Conservation (phyloP, 495 filamentous ascomycete genomes). For the Penicillium macrosclerotiorum region DNA sequence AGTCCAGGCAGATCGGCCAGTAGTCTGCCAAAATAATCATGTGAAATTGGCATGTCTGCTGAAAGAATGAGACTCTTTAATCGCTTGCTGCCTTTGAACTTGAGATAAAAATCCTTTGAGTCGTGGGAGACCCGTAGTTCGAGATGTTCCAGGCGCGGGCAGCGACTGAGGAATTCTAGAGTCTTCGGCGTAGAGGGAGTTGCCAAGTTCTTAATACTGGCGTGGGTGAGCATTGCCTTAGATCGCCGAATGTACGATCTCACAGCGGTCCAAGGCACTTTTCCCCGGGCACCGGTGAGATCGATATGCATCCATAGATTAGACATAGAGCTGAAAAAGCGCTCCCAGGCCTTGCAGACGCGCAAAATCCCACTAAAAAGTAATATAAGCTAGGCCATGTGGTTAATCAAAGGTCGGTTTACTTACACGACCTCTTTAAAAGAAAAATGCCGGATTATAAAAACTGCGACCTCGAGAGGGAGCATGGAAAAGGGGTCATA, state of each 20-base stretch:
- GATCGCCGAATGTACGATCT: conserved; percentile 44
- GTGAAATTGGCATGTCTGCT: conserved; percentile 27
- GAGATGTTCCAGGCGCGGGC: conserved; percentile 36
- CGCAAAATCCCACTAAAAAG: conserved; percentile 41
- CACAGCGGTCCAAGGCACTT: conserved; percentile 39
- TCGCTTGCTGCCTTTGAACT: conserved; percentile 31
- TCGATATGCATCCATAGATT: conserved; percentile 53
- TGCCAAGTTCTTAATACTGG: conserved; percentile 35
- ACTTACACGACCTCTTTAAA: conserved; percentile 53
- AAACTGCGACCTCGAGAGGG: conserved; percentile 47
- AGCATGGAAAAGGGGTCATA: conserved; percentile 47
- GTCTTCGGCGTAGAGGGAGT: conserved; percentile 21
- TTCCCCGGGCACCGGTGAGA: conserved; percentile 40
- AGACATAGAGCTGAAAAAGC: conserved; percentile 40
- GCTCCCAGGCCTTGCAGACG: conserved; percentile 53
- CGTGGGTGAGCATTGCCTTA: conserved; percentile 37
- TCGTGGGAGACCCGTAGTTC: conserved; percentile 25
- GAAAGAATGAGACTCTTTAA: conserved; percentile 45
- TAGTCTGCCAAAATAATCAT: conserved; percentile 35
- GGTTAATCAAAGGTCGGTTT: not conserved
- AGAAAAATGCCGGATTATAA: conserved; percentile 44
- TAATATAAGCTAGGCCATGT: not conserved
- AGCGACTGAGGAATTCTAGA: conserved; percentile 36
- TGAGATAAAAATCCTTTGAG: conserved; percentile 24
- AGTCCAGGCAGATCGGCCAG: conserved; percentile 38